Evolutionary conservation across 129 eudicot genomes (phyloP), one percentile per base, ranked within the genome.

Genomic region (Arctium lappa): DNA sequence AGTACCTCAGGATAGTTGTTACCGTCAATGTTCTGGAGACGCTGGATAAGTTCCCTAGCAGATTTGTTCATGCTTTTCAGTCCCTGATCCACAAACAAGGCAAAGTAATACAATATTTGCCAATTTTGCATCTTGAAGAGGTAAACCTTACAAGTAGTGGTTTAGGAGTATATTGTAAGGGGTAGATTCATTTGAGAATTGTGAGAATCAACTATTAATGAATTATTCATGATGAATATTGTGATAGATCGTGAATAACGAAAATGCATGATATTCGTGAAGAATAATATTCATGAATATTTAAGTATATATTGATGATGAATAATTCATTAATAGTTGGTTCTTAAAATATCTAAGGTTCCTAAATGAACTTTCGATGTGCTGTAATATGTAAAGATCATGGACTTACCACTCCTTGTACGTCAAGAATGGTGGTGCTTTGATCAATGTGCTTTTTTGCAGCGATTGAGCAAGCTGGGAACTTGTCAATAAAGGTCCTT

Each of bases 351-450:
- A 53, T 16, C 13, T 56, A 60, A 9, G 68, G 68, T 16, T 60
- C 8, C 68, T 60, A 60, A 60, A 60, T 18, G 27, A 60, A 73
- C 44, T 37, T 81, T 11, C n/a, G 3, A 63, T 40, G 66, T 74
- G 66, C 27, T 56, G 56, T 44, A 44, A 10, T 68, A 82, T 12
- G 60, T 38, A 83, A 40, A 78, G 40, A 18, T 15, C 1, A n/a
- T 10, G 31, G 15, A 84, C 97, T 71, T 91, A 96, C 99, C 95
- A 96, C 97, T 89, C 99, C 99, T 84, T 96, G 97, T 73, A 96
- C 99, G 83, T 96, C 99, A 84, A 96, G 85, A 72, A 96, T 96
- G 70, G 98, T 96, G 34, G 99, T 96, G 86, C 99, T 96, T 87
- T 93, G 98, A 83, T 96, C 99, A 73, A 96, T 90, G 82, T 91